These are phyloP conservation scores for Fusarium sp. DNA, from an alignment of 2,329 filamentous ascomycete genomes.

Conservation along the genomic window DNA sequence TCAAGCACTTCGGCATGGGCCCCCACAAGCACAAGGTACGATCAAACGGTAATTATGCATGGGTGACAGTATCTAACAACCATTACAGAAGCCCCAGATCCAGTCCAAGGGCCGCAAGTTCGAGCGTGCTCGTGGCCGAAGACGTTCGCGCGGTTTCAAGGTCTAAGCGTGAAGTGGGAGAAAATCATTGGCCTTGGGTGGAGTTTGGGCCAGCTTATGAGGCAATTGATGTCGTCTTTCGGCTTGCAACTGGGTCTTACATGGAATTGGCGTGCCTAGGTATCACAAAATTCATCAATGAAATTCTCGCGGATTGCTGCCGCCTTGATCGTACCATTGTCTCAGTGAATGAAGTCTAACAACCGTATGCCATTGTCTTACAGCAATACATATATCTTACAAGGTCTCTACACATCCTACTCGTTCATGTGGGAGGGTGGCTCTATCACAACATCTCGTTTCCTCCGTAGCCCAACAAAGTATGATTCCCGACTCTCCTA, in stretches of 20 bases:
- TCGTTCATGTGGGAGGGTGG: neutral
- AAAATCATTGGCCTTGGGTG: constrained; percentile 43
- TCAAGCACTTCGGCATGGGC: constrained; percentile 99
- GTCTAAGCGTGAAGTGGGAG: constrained; percentile 74
- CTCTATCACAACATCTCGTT: constrained; percentile 53
- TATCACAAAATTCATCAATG: constrained; percentile 55
- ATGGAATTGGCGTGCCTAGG: constrained; percentile 62
- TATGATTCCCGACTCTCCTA: constrained; percentile 77
- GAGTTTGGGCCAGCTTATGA: constrained; percentile 44
- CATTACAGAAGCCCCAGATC: constrained; percentile 87
- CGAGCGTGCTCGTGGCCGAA: constrained; percentile 98
- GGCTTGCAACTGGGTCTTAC: constrained; percentile 52
- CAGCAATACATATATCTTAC: neutral
- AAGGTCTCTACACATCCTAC: neutral
- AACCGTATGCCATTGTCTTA: neutral
- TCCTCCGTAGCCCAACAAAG: constrained; percentile 83
- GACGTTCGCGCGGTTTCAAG: constrained; percentile 99
- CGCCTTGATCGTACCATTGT: constrained; percentile 36
- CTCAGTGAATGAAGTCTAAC: neutral
- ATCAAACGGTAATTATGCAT: neutral
- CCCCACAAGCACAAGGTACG: constrained; percentile 96
- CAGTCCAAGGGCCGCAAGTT: constrained; percentile 99
- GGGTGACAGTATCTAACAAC: constrained; percentile 46
- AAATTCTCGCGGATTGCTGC: constrained; percentile 46
- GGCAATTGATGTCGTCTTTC: constrained; percentile 46